Conservation (phyloP, 1,284 basidiomycete species). For the Puccinia brachypodii region DNA sequence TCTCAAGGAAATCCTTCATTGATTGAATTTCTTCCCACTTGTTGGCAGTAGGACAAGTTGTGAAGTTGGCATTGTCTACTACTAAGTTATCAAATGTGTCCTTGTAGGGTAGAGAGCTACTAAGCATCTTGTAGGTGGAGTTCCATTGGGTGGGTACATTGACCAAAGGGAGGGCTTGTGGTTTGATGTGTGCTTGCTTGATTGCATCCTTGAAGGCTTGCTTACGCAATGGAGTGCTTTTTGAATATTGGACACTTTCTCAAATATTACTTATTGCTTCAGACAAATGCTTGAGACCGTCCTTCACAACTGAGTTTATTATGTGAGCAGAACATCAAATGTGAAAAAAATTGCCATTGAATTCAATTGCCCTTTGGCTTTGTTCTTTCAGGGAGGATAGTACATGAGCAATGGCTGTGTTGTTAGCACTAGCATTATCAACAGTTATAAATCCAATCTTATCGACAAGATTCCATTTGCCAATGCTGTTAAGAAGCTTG, state of each 20-base stretch:
- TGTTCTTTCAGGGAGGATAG: neutral
- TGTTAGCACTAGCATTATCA: neutral
- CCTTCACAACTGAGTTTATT: neutral
- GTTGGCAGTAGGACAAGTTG: neutral
- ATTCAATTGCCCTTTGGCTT: neutral
- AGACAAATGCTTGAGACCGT: neutral
- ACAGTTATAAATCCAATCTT: neutral
- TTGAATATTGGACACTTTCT: neutral
- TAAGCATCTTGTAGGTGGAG: too few relatives aligned
- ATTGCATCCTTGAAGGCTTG: neutral
- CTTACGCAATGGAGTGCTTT: neutral
- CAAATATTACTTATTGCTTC: neutral
- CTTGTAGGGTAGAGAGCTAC: neutral
- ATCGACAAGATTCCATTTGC: neutral
- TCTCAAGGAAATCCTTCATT: too few relatives aligned
- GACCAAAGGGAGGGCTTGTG: neutral
- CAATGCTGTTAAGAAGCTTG: neutral
- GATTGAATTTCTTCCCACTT: too few relatives aligned
- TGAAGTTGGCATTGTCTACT: neutral
- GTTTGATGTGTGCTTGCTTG: neutral
- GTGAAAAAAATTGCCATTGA: neutral
- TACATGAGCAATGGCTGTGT: neutral
- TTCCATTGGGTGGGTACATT: neutral
- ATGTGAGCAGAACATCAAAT: neutral
- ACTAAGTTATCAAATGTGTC: neutral